These are phyloP conservation scores for Cercophora scortea DNA, from an alignment of 495 filamentous ascomycete genomes.

Conservation along the genomic window DNA sequence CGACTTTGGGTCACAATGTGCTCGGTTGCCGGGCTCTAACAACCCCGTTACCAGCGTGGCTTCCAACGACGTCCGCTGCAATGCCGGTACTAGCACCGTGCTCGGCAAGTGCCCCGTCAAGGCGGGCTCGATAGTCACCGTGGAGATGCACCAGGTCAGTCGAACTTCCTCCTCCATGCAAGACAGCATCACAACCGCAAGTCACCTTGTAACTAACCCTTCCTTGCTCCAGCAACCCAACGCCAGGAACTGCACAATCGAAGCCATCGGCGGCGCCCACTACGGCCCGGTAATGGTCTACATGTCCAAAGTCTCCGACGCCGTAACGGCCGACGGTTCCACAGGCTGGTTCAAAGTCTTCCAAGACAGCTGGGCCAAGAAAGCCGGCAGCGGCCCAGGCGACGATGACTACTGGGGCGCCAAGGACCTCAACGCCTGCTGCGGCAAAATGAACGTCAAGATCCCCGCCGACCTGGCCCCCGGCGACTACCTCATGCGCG, in stretches of 20 bases:
- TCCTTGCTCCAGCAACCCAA: slow-evolving; percentile 24
- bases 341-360: slow-evolving; percentile 47
- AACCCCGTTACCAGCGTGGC: slow-evolving; percentile 36
- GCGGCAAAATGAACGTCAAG: slow-evolving; percentile 39
- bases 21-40: slow-evolving; percentile 35
- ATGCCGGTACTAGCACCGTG: slow-evolving; percentile 26
- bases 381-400: slow-evolving; percentile 19
- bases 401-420: slow-evolving; percentile 44
- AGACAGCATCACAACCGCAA: background rate
- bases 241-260: slow-evolving; percentile 32
- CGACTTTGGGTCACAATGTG: slow-evolving; percentile 35
- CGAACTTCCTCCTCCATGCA: background rate
- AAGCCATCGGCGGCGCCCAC: slow-evolving; percentile 44
- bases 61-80: slow-evolving; percentile 33
- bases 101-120: slow-evolving; percentile 36
- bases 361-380: slow-evolving; percentile 37
- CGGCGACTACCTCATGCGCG: slow-evolving; percentile 47
- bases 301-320: slow-evolving; percentile 44
- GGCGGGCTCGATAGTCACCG: slow-evolving; percentile 39
- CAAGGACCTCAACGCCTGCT: slow-evolving; percentile 46
- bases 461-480: slow-evolving; percentile 40
- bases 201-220: slow-evolving; percentile 12
- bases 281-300: slow-evolving; percentile 45
- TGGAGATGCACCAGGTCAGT: slow-evolving; percentile 46
- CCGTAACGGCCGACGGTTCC: slow-evolving; percentile 35